Conservation (phyloP, 1,139 yeast genomes). For the Yamadazyma friedrichii region DNA sequence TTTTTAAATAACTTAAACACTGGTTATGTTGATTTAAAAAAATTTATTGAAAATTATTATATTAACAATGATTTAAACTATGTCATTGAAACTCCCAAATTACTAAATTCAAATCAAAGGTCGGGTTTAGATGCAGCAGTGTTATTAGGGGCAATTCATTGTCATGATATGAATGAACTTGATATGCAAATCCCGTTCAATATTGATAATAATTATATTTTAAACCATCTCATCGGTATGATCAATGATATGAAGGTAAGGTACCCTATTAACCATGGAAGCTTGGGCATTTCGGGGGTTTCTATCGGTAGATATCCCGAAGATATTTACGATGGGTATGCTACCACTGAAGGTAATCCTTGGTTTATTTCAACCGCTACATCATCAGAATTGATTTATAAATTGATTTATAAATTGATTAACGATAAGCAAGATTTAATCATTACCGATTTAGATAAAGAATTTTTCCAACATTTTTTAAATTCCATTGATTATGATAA, state of each 20-base stretch:
- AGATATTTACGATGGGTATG: constrained; percentile 83
- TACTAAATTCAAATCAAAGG: constrained; percentile 36
- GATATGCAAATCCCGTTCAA: constrained; percentile 51
- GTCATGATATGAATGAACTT: constrained; percentile 48
- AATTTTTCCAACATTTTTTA: constrained; percentile 31
- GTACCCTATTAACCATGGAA: constrained; percentile 68
- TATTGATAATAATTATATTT: constrained; percentile 50
- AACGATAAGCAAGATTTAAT: constrained; percentile 23
- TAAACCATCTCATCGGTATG: constrained; percentile 59
- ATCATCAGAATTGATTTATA: constrained; percentile 62
- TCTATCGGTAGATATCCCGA: constrained; percentile 94
- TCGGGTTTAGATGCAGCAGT: constrained; percentile 81
- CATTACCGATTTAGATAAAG: constrained; percentile 24
- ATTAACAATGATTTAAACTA: constrained; percentile 45
- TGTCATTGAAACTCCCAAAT: constrained; percentile 67
- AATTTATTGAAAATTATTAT: constrained; percentile 38
- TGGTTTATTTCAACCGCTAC: constrained; percentile 91
- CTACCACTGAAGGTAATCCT: constrained; percentile 80
- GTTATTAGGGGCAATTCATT: constrained; percentile 62
- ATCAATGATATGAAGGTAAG: constrained; percentile 66
- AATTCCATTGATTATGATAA: constrained; percentile 21
- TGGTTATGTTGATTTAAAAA: constrained; percentile 32
- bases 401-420: constrained; percentile 27
- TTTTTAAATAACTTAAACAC: constrained; percentile 24
- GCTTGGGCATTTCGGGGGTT: constrained; percentile 51